Base-by-base conservation (phyloP, 2,329 filamentous ascomycete genomes). In the Podosphaera leucotricha region DNA sequence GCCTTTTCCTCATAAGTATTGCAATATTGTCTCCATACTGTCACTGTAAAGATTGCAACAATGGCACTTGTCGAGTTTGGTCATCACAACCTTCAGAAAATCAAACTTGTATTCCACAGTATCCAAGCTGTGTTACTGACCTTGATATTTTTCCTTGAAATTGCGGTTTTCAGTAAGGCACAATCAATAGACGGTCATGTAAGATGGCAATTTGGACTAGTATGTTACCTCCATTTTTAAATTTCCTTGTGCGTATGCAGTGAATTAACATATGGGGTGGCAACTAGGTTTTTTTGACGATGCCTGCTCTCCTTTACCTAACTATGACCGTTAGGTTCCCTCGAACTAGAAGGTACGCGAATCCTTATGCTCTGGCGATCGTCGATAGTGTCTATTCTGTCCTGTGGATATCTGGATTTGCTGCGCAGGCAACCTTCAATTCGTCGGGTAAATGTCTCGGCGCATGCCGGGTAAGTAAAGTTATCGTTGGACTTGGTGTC, bases 391-490 rank as follows among this genome's bases (percentile, higher is more conserved):
- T 73, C 46, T 76, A 67, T 55, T 61, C 63, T 54, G 57, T 80
- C 50, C 60, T 79, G 48, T 80, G 75, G 75, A 63, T 80, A 38
- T 75, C 75, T 2, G 75, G 70, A 16, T 80, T 79, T 55, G 69
- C 75, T 24, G 68, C 71, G 16, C 72, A 79, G 54, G 75, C 76
- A 2, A 65, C 70, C 7, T 79, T 72, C 60, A 78, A 79, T 60
- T 64, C 65, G 2, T 62, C 64, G 19, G 64, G 64, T 47, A 60
- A 64, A 22, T 78, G 74, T 53, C 69, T 69, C 2, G 58, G 62
- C 26, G 70, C 61, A 33, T 80, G 76, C 56, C 58, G 60, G n/a
- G 57, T 71, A 41, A 77, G 73, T 63, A 77, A 75, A 56, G 72
- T 64, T 45, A 65, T 77, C 48, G 74, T 79, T 20, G 75, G 64